phyloP scores from a whole-genome alignment of 192 early-diverging fungal genomes.

The Coemansia sp. region DNA sequence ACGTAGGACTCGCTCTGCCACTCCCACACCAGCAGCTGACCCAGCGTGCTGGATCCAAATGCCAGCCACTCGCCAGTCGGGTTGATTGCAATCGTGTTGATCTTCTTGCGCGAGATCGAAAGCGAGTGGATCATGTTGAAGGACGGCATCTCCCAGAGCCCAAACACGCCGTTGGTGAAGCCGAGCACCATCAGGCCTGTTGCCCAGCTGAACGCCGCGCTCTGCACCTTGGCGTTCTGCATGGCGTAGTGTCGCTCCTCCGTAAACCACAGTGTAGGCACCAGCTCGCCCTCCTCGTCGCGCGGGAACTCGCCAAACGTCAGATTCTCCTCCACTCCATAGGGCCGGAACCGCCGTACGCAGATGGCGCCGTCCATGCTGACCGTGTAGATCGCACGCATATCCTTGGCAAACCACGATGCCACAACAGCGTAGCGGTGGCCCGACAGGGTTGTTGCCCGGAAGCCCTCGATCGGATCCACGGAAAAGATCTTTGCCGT shows the following conservation, averaged over 20 bases:
- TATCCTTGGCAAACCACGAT: conserved; percentile 58
- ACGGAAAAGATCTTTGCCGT: conserved; percentile 33
- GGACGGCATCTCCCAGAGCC: conserved; percentile 95
- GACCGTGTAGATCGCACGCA: conserved; percentile 66
- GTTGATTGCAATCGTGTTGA: conserved; percentile 85
- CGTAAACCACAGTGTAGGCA: conserved; percentile 43
- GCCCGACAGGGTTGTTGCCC: conserved; percentile 69
- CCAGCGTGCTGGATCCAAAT: conserved; percentile 84
- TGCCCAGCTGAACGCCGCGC: conserved; percentile 67
- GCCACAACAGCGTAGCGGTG: conserved; percentile 80
- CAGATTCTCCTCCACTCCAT: conserved; percentile 51
- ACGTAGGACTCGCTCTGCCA: conserved; percentile 99
- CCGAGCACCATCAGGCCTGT: conserved; percentile 81
- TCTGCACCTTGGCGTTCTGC: conserved; percentile 71
- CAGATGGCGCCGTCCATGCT: conserved; percentile 86
- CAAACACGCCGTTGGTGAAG: conserved; percentile 92
- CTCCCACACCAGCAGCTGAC: conserved; percentile 98
- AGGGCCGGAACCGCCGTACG: conserved; percentile 58
- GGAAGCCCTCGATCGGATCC: conserved; percentile 66
- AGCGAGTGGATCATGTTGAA: conserved; percentile 93
- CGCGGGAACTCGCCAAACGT: conserved; percentile 55
- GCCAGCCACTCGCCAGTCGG: conserved; percentile 95
- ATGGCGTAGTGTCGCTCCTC: conserved; percentile 72
- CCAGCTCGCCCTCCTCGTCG: conserved; percentile 37
- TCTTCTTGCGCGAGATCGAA: conserved; percentile 91